Percentiles rank a stretch among this genome's conserved stretches.
phyloP scores from a whole-genome alignment of 768 basidiomycete species.

The Amanita inopinata region DNA sequence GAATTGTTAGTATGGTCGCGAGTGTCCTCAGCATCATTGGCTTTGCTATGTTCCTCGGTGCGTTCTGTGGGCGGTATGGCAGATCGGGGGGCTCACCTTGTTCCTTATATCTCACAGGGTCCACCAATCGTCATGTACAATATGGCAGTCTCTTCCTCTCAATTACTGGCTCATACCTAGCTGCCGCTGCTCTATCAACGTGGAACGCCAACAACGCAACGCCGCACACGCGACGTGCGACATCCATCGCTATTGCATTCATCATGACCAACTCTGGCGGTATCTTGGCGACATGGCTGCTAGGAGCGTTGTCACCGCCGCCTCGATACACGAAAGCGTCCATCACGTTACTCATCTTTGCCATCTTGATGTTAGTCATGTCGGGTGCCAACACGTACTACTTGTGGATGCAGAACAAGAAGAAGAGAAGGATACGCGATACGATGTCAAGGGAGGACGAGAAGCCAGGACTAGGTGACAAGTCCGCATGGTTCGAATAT shows the following conservation, averaged over 20 bases:
- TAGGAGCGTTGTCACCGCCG: constrained; percentile 38
- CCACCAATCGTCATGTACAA: constrained; percentile 27
- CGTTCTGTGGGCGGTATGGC: constrained; percentile 11
- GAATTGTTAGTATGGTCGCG: constrained; percentile 33
- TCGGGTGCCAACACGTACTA: constrained; percentile 29
- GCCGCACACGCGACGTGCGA: constrained; percentile 47
- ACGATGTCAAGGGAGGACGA: constrained; percentile 24
- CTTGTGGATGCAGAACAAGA: constrained; percentile 32
- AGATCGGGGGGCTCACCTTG: background rate
- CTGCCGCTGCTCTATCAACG: constrained; percentile 42
- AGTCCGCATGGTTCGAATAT: constrained; percentile 46
- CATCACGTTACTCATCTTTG: constrained; percentile 29
- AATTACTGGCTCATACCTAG: constrained; percentile 41
- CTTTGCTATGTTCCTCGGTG: constrained; percentile 48
- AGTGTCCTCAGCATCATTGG: constrained; percentile 36
- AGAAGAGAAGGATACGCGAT: constrained; percentile 30
- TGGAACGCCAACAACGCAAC: constrained; percentile 57
- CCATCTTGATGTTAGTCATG: constrained; percentile 28
- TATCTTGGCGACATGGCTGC: constrained; percentile 52
- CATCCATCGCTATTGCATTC: constrained; percentile 46
- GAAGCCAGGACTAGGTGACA: constrained; percentile 33
- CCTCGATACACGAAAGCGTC: constrained; percentile 43
- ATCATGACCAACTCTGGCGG: constrained; percentile 51
- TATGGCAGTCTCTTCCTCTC: constrained; percentile 51
- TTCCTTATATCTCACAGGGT: constrained; percentile 18